Conservation (phyloP, 202 grass and related monocot species). For the Eragrostis tef region DNA sequence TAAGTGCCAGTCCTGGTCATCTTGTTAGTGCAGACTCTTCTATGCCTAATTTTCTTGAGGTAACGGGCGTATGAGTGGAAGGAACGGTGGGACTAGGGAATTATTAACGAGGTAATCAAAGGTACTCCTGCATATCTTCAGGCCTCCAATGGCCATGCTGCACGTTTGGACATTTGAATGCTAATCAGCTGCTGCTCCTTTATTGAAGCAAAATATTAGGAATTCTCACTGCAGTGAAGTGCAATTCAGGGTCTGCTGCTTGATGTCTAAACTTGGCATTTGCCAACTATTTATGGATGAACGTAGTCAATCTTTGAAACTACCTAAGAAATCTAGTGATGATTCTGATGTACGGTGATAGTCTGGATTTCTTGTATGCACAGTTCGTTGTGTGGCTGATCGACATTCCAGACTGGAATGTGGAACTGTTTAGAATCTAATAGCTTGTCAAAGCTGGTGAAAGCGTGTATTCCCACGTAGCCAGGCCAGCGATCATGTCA, state of each 20-base stretch:
- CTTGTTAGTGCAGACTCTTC: conserved; percentile 8
- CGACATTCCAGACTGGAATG: neutral
- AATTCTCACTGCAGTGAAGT: neutral
- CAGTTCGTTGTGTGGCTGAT: neutral
- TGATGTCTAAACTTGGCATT: no score
- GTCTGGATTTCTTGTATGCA: neutral
- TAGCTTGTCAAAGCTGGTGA: conserved; percentile 6
- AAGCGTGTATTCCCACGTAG: conserved; percentile 9
- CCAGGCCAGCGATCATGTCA: conserved; percentile 9
- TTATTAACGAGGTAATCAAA: neutral
- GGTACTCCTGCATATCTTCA: conserved; percentile 1
- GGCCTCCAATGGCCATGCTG: neutral
- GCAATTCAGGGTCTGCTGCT: no score
- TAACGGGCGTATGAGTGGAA: neutral
- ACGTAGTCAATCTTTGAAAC: neutral
- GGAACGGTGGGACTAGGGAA: neutral
- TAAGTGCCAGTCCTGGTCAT: conserved; percentile 15
- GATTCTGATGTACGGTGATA: neutral
- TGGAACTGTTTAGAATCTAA: conserved; percentile 6
- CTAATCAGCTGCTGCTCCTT: neutral
- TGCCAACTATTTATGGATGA: no score
- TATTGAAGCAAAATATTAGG: neutral
- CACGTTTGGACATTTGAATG: neutral
- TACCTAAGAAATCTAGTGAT: neutral
- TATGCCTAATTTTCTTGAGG: conserved; percentile 29